A percentile compares a stretch with the other conserved stretches of the same genome.
Conservation (phyloP, 306 rosid species). For the Neltuma alba region DNA sequence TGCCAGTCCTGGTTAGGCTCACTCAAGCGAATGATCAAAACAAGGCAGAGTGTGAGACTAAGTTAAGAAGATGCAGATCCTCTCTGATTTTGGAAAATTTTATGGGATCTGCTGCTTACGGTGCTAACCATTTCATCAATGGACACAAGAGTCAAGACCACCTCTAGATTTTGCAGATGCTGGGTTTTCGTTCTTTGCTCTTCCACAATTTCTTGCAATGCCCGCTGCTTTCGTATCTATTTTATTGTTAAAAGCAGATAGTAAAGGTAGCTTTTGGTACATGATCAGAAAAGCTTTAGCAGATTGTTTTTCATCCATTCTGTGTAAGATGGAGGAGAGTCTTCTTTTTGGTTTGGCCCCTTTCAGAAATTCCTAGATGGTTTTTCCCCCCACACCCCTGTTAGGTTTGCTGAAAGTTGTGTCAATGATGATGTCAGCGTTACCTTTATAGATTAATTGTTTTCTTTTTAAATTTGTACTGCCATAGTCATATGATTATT, state of each 20-base stretch:
- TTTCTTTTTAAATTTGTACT: slow-evolving; percentile 36
- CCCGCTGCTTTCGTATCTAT: slow-evolving; percentile 47
- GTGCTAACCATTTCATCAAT: slow-evolving; percentile 38
- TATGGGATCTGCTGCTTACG: slow-evolving; percentile 46
- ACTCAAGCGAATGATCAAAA: slow-evolving; percentile 97
- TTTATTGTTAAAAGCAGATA: slow-evolving; percentile 56
- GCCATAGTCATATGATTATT: slow-evolving; percentile 36
- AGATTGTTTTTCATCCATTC: slow-evolving; percentile 46
- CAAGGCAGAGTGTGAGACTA: slow-evolving; percentile 87
- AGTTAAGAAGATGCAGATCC: slow-evolving; percentile 46
- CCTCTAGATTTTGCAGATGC: slow-evolving; percentile 52
- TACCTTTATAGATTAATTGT: slow-evolving; percentile 18
- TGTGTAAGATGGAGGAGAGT: slow-evolving; percentile 57
- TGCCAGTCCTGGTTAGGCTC: slow-evolving; percentile 98
- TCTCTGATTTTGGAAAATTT: slow-evolving; percentile 39
- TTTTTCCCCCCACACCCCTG: slow-evolving; percentile 38
- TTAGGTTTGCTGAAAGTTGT: slow-evolving; percentile 38
- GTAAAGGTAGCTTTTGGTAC: slow-evolving; percentile 59
- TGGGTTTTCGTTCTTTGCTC: slow-evolving; percentile 54
- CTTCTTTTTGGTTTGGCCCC: slow-evolving; percentile 29
- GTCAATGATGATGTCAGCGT: slow-evolving; percentile 32
- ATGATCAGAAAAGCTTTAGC: slow-evolving; percentile 39
- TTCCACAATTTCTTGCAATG: slow-evolving; percentile 49
- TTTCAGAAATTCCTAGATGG: slow-evolving; percentile 39
- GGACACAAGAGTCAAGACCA: slow-evolving; percentile 48